Evolutionary conservation across 2,329 filamentous ascomycete species (phyloP).

Genomic region (Grosmannia clavigera): DNA sequence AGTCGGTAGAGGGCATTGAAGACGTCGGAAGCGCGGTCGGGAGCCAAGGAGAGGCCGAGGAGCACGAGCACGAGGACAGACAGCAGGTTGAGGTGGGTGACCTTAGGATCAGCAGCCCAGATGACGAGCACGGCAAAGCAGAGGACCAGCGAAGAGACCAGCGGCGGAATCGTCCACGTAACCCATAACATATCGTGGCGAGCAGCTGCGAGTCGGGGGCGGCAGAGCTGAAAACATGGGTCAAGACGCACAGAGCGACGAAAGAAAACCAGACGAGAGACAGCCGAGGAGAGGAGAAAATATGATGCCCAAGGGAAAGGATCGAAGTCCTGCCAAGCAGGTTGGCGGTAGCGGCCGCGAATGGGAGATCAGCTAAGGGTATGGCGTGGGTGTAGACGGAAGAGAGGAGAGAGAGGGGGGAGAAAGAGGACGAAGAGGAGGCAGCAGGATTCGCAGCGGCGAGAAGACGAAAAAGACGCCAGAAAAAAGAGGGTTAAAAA

Average conservation of each 20-base stretch:
- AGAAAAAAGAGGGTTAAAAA: background rate
- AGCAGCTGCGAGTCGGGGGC: slow-evolving; percentile 9
- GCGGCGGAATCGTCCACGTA: slow-evolving; percentile 29
- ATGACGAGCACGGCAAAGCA: slow-evolving; percentile 28
- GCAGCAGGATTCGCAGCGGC: background rate
- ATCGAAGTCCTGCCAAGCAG: background rate
- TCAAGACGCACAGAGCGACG: background rate
- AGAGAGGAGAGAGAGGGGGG: background rate
- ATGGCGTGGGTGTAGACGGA: background rate
- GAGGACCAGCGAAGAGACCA: slow-evolving; percentile 31
- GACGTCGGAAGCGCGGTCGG: slow-evolving; percentile 25
- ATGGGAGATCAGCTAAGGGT: background rate
- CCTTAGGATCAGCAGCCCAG: slow-evolving; percentile 33
- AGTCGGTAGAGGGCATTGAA: slow-evolving; percentile 22
- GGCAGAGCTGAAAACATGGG: slow-evolving; percentile 13
- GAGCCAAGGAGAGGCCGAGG: slow-evolving; percentile 29
- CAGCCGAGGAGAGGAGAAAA: background rate
- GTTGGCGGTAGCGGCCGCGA: background rate
- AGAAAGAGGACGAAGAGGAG: background rate
- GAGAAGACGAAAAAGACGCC: background rate
- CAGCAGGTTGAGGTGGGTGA: slow-evolving; percentile 28
- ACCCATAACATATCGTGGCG: slow-evolving; percentile 36
- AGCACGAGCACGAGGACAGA: slow-evolving; percentile 26
- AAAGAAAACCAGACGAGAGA: background rate
- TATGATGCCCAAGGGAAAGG: background rate